Base-by-base conservation (phyloP, 2,329 filamentous ascomycete species). In the Nemania diffusa region DNA sequence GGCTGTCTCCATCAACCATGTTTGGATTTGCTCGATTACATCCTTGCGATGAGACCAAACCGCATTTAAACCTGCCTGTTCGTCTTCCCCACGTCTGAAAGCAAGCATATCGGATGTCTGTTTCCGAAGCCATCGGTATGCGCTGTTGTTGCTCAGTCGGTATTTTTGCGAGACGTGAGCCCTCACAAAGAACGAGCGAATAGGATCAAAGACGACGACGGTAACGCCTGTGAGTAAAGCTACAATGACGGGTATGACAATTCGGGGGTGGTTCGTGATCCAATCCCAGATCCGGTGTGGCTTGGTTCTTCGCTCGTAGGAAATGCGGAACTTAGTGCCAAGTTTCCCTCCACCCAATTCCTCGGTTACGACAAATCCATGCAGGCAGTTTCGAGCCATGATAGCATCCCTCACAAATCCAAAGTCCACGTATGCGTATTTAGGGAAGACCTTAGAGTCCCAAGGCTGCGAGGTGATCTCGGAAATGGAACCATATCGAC, bases 121-220 rank as follows among this genome's bases (percentile, higher is more conserved):
- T 51, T 85, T 87, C 76, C 91, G 91, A 76, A 97, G 87, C 95
- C 94, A 97, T 67, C 90, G 88, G 79, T 93, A 92, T 17, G 94
- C 75, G 53, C 82, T 85, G 74, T 90, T 95, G 68, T 96, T 90
- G 51, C 88, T 89, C 34, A 96, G 82, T 64, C 92, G 88, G 68
- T 96, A 88, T 0, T 90, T 89, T 53, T 90, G 87, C 34, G 94
- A 93, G 57, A 99, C 90, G 77, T 97, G 94, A 3, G 91, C 86
- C 75, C 93, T 93, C 80, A 98, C 92, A 74, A 97, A 97, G 76
- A 97, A 96, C 0, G 94, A 94, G 51, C 96, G 89, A 65, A 99
- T 94, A 0, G 96, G 96, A 73, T 99, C 96, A 75, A 99, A 98
- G 7, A 98, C 85, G 0, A 92, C 89, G 22, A 97, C 93, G 0